These are phyloP conservation scores for Epichloe gansuensis DNA, from an alignment of 2,329 filamentous ascomycete species.

Conservation along the genomic window DNA sequence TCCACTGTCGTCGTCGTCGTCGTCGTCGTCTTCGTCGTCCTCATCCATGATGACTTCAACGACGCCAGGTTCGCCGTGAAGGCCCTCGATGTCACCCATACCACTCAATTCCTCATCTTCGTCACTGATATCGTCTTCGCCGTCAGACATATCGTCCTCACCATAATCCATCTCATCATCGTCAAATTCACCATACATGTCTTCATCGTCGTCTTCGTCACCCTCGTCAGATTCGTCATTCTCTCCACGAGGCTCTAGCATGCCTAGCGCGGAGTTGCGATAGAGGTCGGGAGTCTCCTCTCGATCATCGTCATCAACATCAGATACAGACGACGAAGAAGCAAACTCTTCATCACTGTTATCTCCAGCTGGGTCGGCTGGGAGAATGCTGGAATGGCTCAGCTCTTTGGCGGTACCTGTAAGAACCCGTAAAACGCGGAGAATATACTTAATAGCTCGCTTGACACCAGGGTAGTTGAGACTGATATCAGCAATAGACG, in stretches of 20 bases:
- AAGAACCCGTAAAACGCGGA: constrained; percentile 75
- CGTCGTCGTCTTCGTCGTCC: constrained; percentile 42
- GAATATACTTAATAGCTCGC: constrained; percentile 89
- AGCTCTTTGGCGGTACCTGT: constrained; percentile 78
- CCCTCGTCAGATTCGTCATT: constrained; percentile 71
- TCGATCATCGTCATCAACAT: constrained; percentile 62
- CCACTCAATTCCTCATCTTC: constrained; percentile 73
- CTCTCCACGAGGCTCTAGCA: constrained; percentile 75
- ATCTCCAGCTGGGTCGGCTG: constrained; percentile 49
- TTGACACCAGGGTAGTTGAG: constrained; percentile 89
- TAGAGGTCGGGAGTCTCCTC: constrained; percentile 96
- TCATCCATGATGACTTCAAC: constrained; percentile 63
- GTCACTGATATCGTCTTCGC: constrained; percentile 79
- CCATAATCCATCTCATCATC: constrained; percentile 88
- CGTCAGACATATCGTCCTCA: constrained; percentile 70
- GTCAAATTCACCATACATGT: constrained; percentile 86
- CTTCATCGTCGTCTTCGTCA: constrained; percentile 63
- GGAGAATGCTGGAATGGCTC: constrained; percentile 68
- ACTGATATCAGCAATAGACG: constrained; percentile 89
- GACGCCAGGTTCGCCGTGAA: constrained; percentile 47
- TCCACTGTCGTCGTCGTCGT: constrained; percentile 45
- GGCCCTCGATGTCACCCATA: constrained; percentile 75
- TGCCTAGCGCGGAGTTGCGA: constrained; percentile 87
- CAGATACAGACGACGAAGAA: constrained; percentile 78
- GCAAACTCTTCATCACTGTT: constrained; percentile 75